Percentiles rank a stretch among this genome's conserved stretches.
These are phyloP conservation scores for Wickerhamiella spandovensis DNA, from an alignment of 805 yeast genomes.

Conservation along the genomic window DNA sequence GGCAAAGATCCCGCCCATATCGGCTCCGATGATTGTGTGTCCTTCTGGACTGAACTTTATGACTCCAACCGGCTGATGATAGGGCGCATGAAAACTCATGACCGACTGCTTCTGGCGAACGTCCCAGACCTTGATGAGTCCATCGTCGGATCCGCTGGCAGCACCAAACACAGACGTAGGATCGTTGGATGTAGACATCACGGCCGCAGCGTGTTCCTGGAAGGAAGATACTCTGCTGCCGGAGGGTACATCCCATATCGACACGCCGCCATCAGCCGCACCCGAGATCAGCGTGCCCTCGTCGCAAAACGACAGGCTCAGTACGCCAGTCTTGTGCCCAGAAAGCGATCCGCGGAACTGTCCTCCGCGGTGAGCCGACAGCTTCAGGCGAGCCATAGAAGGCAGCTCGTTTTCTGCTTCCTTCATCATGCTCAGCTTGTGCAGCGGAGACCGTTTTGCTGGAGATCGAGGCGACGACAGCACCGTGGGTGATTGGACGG, in stretches of 20 bases:
- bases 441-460: neutral
- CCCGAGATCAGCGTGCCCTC: neutral
- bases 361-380: neutral
- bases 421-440: neutral
- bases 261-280: neutral
- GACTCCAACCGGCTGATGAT: neutral
- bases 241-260: neutral
- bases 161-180: neutral
- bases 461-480: neutral
- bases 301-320: neutral
- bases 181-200: neutral
- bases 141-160: slow-evolving; percentile 1
- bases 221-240: neutral
- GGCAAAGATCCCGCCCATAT: neutral
- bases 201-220: neutral
- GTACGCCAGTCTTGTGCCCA: neutral
- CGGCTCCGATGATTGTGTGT: neutral
- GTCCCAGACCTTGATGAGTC: slow-evolving; percentile 1
- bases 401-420: neutral
- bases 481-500: neutral
- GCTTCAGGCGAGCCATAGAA: neutral
- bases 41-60: neutral
- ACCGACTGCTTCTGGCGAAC: neutral
- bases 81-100: neutral
- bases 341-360: neutral